Base-by-base conservation (phyloP, 768 basidiomycete genomes). In the Tricholomella constricta region DNA sequence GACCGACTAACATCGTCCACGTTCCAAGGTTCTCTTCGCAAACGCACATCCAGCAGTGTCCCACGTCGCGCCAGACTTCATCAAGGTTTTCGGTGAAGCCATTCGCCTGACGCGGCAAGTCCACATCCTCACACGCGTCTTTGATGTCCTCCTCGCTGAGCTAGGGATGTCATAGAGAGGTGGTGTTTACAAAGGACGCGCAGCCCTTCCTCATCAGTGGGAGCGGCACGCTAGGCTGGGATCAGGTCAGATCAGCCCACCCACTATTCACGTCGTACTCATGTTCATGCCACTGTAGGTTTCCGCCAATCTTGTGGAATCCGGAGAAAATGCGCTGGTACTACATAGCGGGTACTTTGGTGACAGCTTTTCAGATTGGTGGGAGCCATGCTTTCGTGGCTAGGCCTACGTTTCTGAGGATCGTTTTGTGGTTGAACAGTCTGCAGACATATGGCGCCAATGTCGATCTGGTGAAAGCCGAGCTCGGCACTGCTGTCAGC, bases 171-270 rank as follows among this genome's bases (percentile, higher is more conserved):
- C 29, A 4, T 17, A 88, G 90, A 56, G 75, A 90, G 49, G 85
- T 98, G 6, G 71, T 98, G 19, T 86, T 84, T 65, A 88, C 96
- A 26, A 79, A 83, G 49, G 73, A 77, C 20, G 90, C 80, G 0
- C 97, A 98, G 65, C 92, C 94, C 0, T 94, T 99, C 78, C 72
- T 99, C 62, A 89, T 98, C 56, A 86, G 94, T 23, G 97, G 97
- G 1, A 91, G 88, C 49, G 97, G 97, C 14, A 98, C 97, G 2
- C 78, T 99, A 29, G 97, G 97, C 25, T 98, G 95, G 94, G 95
- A 98, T 69, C 89, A 92, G 82, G 90, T 80, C 38, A 58, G 80
- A 65, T 19, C 38, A 32, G 25, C 37, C 19, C 42, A 27, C 37
- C 19, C 42, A 10, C 22, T 45, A 23, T 48, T 15, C 32, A 29